phyloP scores from a whole-genome alignment of 2,329 filamentous ascomycete species.

The Trichophyton simii region DNA sequence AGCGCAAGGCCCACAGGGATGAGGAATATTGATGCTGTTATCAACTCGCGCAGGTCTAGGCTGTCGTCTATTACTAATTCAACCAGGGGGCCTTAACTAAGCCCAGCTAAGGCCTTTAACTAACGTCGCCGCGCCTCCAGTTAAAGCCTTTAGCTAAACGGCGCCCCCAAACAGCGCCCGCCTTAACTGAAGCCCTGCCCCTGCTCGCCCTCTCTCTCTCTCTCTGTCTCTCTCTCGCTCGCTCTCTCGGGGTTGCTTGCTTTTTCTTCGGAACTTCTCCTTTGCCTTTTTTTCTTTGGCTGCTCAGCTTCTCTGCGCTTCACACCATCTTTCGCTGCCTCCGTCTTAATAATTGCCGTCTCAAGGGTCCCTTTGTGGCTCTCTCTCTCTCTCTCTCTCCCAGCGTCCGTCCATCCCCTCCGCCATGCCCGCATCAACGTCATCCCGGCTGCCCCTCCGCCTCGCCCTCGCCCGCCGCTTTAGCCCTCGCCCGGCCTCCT shows the following conservation, averaged over 20 bases:
- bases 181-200: not conserved
- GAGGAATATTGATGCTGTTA: no score
- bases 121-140: not conserved
- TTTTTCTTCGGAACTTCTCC: not conserved
- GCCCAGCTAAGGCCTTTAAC: no score
- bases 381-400: not conserved
- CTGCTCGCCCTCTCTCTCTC: no score
- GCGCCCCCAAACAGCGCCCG: not conserved
- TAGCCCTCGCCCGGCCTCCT: not conserved
- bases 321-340: no score
- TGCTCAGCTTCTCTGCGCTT: no score
- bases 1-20: no score
- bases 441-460: constrained; percentile 10
- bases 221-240: no score
- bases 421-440: constrained; percentile 12
- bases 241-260: not conserved
- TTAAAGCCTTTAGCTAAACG: not conserved
- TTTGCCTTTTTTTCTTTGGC: not conserved
- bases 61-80: no score
- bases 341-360: not conserved
- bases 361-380: not conserved
- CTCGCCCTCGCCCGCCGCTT: not conserved
- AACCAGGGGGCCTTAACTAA: no score
- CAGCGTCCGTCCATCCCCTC: not conserved
- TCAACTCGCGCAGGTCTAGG: no score